A percentile compares a stretch with the other conserved stretches of the same genome.
Conservation (phyloP, 1,284 basidiomycete species). For the Ganoderma sp. region DNA sequence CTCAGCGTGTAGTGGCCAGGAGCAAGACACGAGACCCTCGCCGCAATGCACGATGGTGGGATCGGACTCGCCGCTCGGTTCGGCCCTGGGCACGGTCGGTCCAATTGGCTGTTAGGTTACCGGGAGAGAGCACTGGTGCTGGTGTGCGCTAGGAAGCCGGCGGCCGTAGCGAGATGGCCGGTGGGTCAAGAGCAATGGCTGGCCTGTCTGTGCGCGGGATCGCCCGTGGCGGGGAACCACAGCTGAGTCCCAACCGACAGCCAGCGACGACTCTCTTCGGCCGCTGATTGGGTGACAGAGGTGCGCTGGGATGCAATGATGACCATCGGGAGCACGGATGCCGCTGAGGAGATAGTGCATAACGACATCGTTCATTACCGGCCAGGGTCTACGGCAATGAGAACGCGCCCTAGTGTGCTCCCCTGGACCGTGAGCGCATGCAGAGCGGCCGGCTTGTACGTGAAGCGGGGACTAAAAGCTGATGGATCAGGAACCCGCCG, state of each 20-base stretch:
- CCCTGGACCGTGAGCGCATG: neutral
- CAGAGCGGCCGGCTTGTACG: slow-evolving; percentile 15
- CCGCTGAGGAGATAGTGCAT: neutral
- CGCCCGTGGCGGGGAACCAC: neutral
- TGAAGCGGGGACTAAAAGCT: slow-evolving; percentile 11
- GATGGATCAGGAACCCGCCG: slow-evolving; percentile 10
- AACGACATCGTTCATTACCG: slow-evolving; percentile 1
- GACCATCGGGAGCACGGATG: neutral
- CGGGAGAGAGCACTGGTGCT: neutral
- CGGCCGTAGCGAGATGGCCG: neutral
- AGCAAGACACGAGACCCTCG: neutral
- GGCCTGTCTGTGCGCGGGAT: neutral
- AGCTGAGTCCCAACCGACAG: neutral
- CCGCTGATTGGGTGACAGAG: neutral
- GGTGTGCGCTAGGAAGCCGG: slow-evolving; percentile 1
- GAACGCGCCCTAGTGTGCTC: neutral
- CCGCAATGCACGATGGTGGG: slow-evolving; percentile 2
- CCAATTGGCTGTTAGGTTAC: neutral
- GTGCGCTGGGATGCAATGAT: neutral
- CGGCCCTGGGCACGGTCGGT: neutral
- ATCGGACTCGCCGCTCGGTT: neutral
- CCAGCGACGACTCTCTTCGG: neutral
- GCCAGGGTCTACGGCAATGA: neutral
- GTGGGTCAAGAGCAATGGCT: neutral
- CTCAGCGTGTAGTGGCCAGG: neutral